A percentile compares a stretch with the other conserved stretches of the same genome.
Evolutionary conservation across 2,329 filamentous ascomycete species (phyloP).

Genomic region (Davidsoniella eucalypti): DNA sequence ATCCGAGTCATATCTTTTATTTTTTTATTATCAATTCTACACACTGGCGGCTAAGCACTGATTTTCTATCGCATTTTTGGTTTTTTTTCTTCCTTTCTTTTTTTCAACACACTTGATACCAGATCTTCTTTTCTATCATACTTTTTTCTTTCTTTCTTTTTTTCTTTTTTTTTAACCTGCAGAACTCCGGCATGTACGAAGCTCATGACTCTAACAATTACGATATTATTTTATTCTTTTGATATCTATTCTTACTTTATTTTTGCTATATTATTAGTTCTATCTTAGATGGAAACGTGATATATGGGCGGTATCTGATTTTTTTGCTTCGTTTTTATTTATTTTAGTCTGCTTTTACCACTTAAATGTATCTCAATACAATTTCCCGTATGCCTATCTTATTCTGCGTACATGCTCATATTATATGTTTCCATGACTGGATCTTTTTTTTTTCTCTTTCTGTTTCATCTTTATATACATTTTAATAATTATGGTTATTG

Average conservation of each 20-base stretch:
- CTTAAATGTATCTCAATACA: neutral
- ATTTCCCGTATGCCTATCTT: neutral
- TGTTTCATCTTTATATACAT: neutral
- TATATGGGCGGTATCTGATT: neutral
- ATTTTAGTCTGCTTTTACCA: neutral
- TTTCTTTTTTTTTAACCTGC: neutral
- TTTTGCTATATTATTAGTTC: neutral
- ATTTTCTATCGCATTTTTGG: constrained; percentile 1
- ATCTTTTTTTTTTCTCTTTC: neutral
- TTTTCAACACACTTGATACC: neutral
- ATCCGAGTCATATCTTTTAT: neutral
- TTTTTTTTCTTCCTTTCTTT: neutral
- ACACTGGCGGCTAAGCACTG: constrained; percentile 12
- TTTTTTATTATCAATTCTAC: neutral
- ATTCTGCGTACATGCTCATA: neutral
- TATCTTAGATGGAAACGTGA: neutral
- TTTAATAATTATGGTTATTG: neutral
- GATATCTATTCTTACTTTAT: neutral
- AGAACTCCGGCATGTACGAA: constrained; percentile 6
- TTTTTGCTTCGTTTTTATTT: neutral
- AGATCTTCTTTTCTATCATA: constrained; percentile 2
- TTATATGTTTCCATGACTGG: neutral
- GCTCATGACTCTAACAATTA: constrained; percentile 5
- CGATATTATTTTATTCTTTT: neutral
- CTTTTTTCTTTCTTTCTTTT: constrained; percentile 17